Base-by-base conservation (phyloP, 148 eudicot genomes). In the Rhododendron williamsianum region DNA sequence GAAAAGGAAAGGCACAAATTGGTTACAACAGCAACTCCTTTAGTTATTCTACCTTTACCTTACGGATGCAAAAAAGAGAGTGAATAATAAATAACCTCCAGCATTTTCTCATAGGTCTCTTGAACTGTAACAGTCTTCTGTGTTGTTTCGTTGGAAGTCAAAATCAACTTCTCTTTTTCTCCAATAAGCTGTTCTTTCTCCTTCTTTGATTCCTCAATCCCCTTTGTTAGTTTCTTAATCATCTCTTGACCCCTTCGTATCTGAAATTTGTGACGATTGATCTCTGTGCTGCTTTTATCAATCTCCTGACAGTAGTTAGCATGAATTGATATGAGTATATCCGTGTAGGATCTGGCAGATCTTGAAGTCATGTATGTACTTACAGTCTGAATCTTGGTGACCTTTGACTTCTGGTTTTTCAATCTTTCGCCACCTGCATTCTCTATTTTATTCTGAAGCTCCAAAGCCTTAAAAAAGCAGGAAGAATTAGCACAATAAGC, bases 351-450 rank as follows among this genome's bases (percentile, higher is more conserved):
- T 33, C 56, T 49, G 33, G 78, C 6, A 60, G 76, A 54, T 60
- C 48, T 63, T 85, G 65, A 79, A 23, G 10, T 67, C 71, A 16
- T 46, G n/a, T 25, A 11, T 49, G 56, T 71, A 92, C 99, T 95
- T 93, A 97, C 99, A 73, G 94, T 87, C 83, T 97, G 96, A 60
- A 97, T 93, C 89, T 94, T 93, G 81, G 87, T 91, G 63, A 97
- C 98, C 85, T 91, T 94, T 30, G 92, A 85, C 91, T 92, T 95
- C 63, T 97, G 99, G 48, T 63, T 92, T 91, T 86, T 94, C 83
- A 97, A 90, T 85, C 74, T 92, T 86, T 93, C 98, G 80, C 99
- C 98, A 79, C 99, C 98, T 82, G 96, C 99, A 91, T 95, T 97
- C 84, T 95, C 99, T 80, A 97, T 92, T 88, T 93, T 95, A 54